Evolutionary conservation across 768 basidiomycete genomes (phyloP), one percentile per base, ranked within the genome.

Genomic region (Coprinopsis marcescibilis): DNA sequence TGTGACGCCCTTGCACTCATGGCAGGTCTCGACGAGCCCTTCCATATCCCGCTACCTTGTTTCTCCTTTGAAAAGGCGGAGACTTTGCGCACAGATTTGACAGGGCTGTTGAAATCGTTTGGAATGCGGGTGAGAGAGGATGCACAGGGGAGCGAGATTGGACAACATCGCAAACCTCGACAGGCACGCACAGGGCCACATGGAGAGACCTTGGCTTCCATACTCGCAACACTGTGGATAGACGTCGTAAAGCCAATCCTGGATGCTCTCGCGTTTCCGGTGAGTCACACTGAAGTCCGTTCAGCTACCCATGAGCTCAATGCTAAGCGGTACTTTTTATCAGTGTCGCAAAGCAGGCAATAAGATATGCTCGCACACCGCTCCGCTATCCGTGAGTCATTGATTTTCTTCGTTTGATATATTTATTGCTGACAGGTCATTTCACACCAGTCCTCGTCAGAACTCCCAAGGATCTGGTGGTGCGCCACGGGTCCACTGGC

Each of bases 1-100:
- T 61, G 55, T 43, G 57, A 61, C 50, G 58, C 58, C 11, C 21
- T 60, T 24, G 54, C 55, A 24, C 45, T 61, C 29, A 27, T 50
- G 4, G 14, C 42, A 24, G 52, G 49, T 2, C 24, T 21, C 14
- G 43, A 55, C 3, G 34, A 43, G 33, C 52, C 57, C 15, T 12
- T 55, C 24, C 56, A 56, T 48, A 55, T 60, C 19, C 53, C 52
- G 5, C 52, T 59, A 15, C 27, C 49, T 20, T 33, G 52, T 19
- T 49, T 56, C 30, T 41, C 38, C 27, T 33, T 41, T 27, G 38
- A 33, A 14, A 26, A 52, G 34, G 54, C 52, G 27, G 19, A 46
- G 23, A 6, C 33, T 33, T 40, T 44, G 7, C 34, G 34, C 14
- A 20, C 50, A 20, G 21, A 13, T 15, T 26, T 24, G 23, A 46